Conservation (phyloP, 1,139 yeast genomes). For the Scheffersomyces illinoinensis region DNA sequence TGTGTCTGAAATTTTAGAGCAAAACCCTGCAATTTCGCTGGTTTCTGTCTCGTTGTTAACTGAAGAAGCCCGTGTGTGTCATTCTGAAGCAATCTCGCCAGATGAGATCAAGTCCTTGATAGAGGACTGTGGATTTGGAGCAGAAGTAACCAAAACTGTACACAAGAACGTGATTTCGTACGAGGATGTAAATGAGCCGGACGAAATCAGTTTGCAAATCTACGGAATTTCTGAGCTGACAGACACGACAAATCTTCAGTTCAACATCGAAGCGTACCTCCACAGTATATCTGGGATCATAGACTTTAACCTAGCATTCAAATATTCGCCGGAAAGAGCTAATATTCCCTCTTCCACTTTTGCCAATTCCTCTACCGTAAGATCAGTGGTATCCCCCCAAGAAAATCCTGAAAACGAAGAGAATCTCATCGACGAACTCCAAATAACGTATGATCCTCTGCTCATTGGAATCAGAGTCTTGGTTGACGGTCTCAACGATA, state of each 20-base stretch:
- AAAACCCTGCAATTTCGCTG: conserved; percentile 23
- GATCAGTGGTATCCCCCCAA: conserved; percentile 12
- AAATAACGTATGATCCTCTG: conserved; percentile 44
- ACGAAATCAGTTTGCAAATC: conserved; percentile 32
- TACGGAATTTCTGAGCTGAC: conserved; percentile 29
- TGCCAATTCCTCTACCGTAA: conserved; percentile 15
- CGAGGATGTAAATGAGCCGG: conserved; percentile 19
- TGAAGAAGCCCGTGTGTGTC: conserved; percentile 33
- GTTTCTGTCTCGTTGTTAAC: conserved; percentile 42
- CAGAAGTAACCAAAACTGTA: conserved; percentile 8
- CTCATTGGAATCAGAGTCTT: conserved; percentile 59
- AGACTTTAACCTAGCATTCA: conserved; percentile 23
- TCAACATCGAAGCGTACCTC: conserved; percentile 42
- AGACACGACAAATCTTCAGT: conserved; percentile 32
- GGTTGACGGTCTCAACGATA: conserved; percentile 39
- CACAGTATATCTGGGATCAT: conserved; percentile 32
- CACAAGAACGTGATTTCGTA: not conserved
- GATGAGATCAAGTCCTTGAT: conserved; percentile 22
- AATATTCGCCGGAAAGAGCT: conserved; percentile 6
- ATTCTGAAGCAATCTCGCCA: conserved; percentile 13
- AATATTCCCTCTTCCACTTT: conserved; percentile 9
- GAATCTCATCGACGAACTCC: conserved; percentile 34
- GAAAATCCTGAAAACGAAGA: conserved; percentile 13
- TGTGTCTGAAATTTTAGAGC: conserved; percentile 29
- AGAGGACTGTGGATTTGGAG: conserved; percentile 45